Evolutionary conservation across 768 basidiomycete species (phyloP).

Genomic region (Tulasnella sp.): DNA sequence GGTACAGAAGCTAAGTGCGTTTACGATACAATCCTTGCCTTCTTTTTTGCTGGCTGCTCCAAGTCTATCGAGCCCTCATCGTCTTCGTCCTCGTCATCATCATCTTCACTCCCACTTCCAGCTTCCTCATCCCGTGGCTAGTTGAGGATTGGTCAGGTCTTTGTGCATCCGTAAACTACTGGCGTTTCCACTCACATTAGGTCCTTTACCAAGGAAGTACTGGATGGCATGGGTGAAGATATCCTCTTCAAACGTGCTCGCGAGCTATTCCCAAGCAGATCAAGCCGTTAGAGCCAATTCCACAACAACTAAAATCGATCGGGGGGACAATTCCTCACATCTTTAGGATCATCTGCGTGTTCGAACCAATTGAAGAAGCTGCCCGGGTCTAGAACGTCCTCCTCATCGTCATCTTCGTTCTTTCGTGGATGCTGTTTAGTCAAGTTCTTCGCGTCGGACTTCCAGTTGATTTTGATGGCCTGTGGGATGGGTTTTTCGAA

Average conservation of each 20-base stretch:
- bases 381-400: slow-evolving; percentile 60
- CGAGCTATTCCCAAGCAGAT: slow-evolving; percentile 52
- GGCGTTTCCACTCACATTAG: slow-evolving; percentile 20
- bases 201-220: slow-evolving; percentile 60
- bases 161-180: neutral
- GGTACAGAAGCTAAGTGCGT: neutral
- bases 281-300: neutral
- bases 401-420: slow-evolving; percentile 51
- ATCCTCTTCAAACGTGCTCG: slow-evolving; percentile 66
- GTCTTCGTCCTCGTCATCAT: slow-evolving; percentile 55
- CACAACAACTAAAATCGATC: slow-evolving; percentile 34
- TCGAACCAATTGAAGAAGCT: slow-evolving; percentile 91
- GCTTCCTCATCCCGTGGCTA: slow-evolving; percentile 55
- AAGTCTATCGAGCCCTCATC: slow-evolving; percentile 77
- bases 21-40: slow-evolving; percentile 18
- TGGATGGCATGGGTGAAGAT: slow-evolving; percentile 78
- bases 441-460: slow-evolving; percentile 67
- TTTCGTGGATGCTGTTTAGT: slow-evolving; percentile 70
- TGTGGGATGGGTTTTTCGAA: slow-evolving; percentile 35
- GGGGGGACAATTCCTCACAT: slow-evolving; percentile 36
- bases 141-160: slow-evolving; percentile 36
- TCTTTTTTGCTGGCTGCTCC: slow-evolving; percentile 62
- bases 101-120: slow-evolving; percentile 62
- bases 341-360: slow-evolving; percentile 55
- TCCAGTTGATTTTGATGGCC: slow-evolving; percentile 74